Conservation (phyloP, 305 asterid genomes). For the Fraxinus albicans region DNA sequence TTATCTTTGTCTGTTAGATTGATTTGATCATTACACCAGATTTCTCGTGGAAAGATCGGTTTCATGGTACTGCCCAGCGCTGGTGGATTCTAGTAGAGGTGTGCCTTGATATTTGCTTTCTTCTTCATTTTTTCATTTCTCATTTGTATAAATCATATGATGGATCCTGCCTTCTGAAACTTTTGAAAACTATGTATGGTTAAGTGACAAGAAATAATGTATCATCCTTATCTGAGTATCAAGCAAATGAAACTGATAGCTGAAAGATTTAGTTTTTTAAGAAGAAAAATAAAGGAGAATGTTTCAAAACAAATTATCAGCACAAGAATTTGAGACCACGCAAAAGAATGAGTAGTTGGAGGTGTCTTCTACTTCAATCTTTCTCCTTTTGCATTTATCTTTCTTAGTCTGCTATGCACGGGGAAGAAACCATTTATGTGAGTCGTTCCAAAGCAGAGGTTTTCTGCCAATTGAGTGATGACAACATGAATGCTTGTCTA, state of each 20-base stretch:
- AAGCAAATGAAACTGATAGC: conserved; percentile 20
- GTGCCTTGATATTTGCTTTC: conserved; percentile 22
- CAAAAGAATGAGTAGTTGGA: background rate
- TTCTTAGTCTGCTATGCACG: background rate
- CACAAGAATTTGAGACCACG: background rate
- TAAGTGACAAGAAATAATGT: conserved; percentile 12
- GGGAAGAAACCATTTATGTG: background rate
- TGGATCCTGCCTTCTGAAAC: conserved; percentile 19
- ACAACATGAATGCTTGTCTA: background rate
- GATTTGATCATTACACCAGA: conserved; percentile 81
- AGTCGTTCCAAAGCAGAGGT: background rate
- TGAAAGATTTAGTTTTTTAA: conserved; percentile 14
- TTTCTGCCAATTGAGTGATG: background rate
- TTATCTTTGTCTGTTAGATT: conserved; percentile 50
- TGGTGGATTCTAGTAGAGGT: conserved; percentile 99
- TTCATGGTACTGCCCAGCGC: conserved; percentile 89
- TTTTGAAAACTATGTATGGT: conserved; percentile 24
- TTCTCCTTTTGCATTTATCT: background rate
- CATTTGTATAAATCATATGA: conserved; percentile 16
- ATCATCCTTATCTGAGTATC: conserved; percentile 3
- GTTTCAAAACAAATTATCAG: conserved; percentile 14
- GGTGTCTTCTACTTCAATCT: background rate
- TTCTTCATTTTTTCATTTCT: conserved; percentile 15
- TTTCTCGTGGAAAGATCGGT: conserved; percentile 93
- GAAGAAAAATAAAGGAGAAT: background rate